A percentile compares a stretch with the other conserved stretches of the same genome.
These are phyloP conservation scores for Hypericum perforatum DNA, from an alignment of 345 rosid species.

Conservation along the genomic window DNA sequence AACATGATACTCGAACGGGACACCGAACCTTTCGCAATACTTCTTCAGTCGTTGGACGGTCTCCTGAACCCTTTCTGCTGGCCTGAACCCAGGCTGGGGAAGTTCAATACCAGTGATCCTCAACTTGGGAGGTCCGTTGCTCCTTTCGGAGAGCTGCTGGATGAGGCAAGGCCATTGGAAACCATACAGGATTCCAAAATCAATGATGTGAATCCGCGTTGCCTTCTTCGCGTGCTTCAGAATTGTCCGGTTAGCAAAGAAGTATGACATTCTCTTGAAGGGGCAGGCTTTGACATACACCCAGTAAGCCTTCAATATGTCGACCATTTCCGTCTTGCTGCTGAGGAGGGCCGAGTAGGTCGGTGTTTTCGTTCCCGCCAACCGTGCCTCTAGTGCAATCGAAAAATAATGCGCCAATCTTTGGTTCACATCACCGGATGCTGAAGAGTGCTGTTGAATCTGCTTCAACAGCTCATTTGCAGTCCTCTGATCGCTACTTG, in stretches of 20 bases:
- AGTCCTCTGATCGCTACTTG: constrained; percentile 42
- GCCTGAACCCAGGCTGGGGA: constrained; percentile 74
- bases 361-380: constrained; percentile 35
- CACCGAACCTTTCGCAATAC: constrained; percentile 47
- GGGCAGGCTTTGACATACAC: constrained; percentile 46
- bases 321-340: constrained; percentile 33
- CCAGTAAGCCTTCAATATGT: constrained; percentile 44
- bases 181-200: constrained; percentile 69
- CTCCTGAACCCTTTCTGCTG: constrained; percentile 59
- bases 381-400: constrained; percentile 54
- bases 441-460: constrained; percentile 53
- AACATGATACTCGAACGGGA: constrained; percentile 45
- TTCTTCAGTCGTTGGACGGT: constrained; percentile 48
- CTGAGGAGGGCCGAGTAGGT: constrained; percentile 13
- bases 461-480: constrained; percentile 46
- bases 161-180: constrained; percentile 87
- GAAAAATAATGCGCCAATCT: constrained; percentile 58
- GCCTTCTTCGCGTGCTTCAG: constrained; percentile 34
- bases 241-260: constrained; percentile 41
- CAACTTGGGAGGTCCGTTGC: constrained; percentile 44
- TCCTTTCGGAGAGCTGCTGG: constrained; percentile 33
- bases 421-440: constrained; percentile 49
- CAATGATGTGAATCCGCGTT: constrained; percentile 56
- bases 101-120: constrained; percentile 75
- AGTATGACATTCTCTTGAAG: constrained; percentile 35